phyloP scores from a whole-genome alignment of 2,329 filamentous ascomycete species.

The Herpotrichia juniperi region DNA sequence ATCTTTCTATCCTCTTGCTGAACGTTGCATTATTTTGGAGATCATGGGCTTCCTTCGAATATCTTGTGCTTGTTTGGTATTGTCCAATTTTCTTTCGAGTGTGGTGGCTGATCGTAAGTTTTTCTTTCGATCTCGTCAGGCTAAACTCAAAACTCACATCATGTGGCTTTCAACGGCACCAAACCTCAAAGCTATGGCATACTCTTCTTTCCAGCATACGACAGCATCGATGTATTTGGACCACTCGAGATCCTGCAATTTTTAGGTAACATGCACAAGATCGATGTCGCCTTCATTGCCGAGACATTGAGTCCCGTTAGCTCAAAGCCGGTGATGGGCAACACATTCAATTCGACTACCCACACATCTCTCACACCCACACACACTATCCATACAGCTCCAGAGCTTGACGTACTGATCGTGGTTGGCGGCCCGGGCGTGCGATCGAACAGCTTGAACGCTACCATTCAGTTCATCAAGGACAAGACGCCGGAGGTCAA shows the following conservation, averaged over 20 bases:
- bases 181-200: conserved; percentile 22
- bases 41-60: neutral
- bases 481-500: conserved; percentile 55
- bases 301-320: conserved; percentile 26
- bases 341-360: conserved; percentile 30
- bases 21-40: neutral
- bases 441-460: conserved; percentile 29
- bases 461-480: conserved; percentile 56
- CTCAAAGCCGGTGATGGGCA: conserved; percentile 12
- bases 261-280: conserved; percentile 15
- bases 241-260: conserved; percentile 49
- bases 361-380: conserved; percentile 51
- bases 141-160: neutral
- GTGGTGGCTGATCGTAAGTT: neutral
- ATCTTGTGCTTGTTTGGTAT: neutral
- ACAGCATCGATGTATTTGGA: conserved; percentile 30
- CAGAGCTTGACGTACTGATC: conserved; percentile 65
- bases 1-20: too few species aligned
- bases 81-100: neutral
- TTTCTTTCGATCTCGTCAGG: too few species aligned
- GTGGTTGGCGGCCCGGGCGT: conserved; percentile 67
- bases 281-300: conserved; percentile 29
- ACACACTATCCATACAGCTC: conserved; percentile 60
- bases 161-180: conserved; percentile 9
- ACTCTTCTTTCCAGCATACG: conserved; percentile 27